Percentiles rank a stretch among this genome's conserved stretches.
Evolutionary conservation across 805 yeast genomes (phyloP).

Genomic region (Spathaspora boniae): DNA sequence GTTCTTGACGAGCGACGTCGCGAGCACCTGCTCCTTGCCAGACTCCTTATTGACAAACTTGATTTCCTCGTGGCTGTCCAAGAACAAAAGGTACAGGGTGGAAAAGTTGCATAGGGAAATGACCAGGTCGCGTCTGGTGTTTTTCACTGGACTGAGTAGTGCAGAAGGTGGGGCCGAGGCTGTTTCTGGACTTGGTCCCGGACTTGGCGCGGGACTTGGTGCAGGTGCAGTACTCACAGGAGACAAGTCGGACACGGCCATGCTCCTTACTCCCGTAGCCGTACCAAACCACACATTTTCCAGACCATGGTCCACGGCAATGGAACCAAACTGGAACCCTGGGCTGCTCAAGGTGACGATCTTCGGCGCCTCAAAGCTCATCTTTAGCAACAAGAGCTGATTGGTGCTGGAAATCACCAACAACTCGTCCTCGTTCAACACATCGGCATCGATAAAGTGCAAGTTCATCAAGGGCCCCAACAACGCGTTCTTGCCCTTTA

Average conservation of each 20-base stretch:
- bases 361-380: constrained; percentile 19
- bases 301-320: constrained; percentile 17
- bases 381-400: constrained; percentile 28
- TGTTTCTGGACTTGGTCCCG: no score
- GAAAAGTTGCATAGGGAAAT: constrained; percentile 27
- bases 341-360: constrained; percentile 15
- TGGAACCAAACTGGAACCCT: constrained; percentile 14
- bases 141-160: no score
- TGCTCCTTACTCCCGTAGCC: constrained; percentile 9
- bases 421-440: constrained; percentile 33
- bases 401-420: constrained; percentile 30
- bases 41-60: constrained; percentile 20
- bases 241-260: constrained; percentile 12
- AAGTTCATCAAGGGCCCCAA: constrained; percentile 47
- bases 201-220: no score
- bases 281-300: constrained; percentile 26
- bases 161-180: background rate
- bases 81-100: constrained; percentile 23
- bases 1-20: constrained; percentile 34
- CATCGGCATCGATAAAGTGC: constrained; percentile 44
- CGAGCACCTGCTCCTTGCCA: constrained; percentile 17
- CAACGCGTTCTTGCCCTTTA: constrained; percentile 59
- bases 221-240: constrained; percentile 3
- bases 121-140: constrained; percentile 12
- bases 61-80: constrained; percentile 37